Base-by-base conservation (phyloP, 1,139 yeast species). In the Hanseniaspora gamundiae region DNA sequence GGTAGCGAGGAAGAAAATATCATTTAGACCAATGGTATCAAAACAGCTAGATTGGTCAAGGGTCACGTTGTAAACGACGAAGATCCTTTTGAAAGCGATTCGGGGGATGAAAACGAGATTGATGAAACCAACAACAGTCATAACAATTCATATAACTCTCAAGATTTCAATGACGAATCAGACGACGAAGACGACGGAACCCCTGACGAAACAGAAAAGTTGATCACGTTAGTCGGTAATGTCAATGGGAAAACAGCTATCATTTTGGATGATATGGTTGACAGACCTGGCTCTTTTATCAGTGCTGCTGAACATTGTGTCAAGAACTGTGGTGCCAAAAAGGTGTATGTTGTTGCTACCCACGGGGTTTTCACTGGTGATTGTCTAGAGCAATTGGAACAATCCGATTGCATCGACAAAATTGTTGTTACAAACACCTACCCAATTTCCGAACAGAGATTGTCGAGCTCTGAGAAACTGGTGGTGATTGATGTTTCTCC, bases 291-390 rank as follows among this genome's bases (percentile, higher is more conserved):
- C 50, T 79, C 94, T 13, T 88, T 87, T 60, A 82, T 93, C 52
- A 91, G 96, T 36, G 98, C 98, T 40, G 98, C 98, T 24, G 97
- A 93, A 65, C 98, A 91, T 66, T 78, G 94, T 61, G 76, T 93
- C 54, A 70, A 85, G 64, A 87, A 87, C 64, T 88, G 98, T 67
- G 97, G 97, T 47, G 98, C 98, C 48, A 81, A 80, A 55, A 73
- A 78, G 42, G 96, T 93, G 33, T 86, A 84, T 55, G 80, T 91
- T 22, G 80, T 88, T 47, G 98, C 96, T 11, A 88, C 97, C 3
- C 99, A 93, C 58, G 99, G 95, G 51, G 76, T 87, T 35, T 88
- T 93, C 64, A 80, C 86, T 51, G 94, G 84, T 55, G 78, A 80
- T 51, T 86, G 95, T 56, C 71, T 93, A 49, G 93, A 86, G 55